These are phyloP conservation scores for Dendrothele bispora DNA, from an alignment of 768 basidiomycete species.

Conservation along the genomic window DNA sequence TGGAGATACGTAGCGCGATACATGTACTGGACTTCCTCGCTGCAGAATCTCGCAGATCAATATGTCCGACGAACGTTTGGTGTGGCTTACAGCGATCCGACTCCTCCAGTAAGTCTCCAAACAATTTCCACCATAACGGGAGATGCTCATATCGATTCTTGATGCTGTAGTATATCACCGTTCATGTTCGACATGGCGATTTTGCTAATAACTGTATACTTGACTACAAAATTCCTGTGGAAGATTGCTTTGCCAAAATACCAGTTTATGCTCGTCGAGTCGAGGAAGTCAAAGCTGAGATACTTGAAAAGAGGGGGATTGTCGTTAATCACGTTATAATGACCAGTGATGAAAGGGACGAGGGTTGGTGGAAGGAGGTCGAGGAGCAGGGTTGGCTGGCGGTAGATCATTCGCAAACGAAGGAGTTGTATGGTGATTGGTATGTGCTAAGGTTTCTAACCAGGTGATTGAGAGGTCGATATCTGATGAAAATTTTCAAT, in stretches of 20 bases:
- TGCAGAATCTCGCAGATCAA: conserved; percentile 41
- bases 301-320: conserved; percentile 43
- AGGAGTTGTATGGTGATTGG: conserved; percentile 49
- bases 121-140: too few species aligned
- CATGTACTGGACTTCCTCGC: conserved; percentile 45
- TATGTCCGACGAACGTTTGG: conserved; percentile 48
- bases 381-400: conserved; percentile 47
- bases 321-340: conserved; percentile 55
- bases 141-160: too few species aligned
- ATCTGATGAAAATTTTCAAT: background rate
- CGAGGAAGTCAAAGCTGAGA: conserved; percentile 51
- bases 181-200: conserved; percentile 59
- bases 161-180: conserved; percentile 57
- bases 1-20: conserved; percentile 57
- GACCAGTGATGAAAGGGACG: conserved; percentile 64
- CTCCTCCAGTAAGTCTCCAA: conserved; percentile 43
- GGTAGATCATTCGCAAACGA: conserved; percentile 51
- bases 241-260: conserved; percentile 56
- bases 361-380: conserved; percentile 60
- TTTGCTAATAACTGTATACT: conserved; percentile 51
- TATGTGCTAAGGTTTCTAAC: conserved; percentile 25
- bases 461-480: too few species aligned
- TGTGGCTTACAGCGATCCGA: conserved; percentile 29
- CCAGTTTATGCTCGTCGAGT: conserved; percentile 53
- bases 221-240: conserved; percentile 33